A percentile compares a stretch with the other conserved stretches of the same genome.
Conservation (phyloP, 176 grass and related monocot species). For the Aegilops longissima region DNA sequence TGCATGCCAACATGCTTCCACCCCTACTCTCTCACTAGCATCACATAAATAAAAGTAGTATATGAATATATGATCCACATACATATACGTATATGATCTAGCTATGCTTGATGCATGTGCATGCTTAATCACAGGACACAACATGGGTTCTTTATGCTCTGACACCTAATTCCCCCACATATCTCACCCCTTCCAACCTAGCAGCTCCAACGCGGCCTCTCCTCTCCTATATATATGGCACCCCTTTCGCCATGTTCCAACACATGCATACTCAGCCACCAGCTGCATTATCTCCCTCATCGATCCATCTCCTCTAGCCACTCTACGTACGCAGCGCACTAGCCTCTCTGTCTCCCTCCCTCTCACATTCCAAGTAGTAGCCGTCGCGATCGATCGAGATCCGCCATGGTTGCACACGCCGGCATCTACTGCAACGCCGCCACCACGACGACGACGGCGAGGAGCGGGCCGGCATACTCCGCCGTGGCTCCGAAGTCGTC, state of each 20-base stretch:
- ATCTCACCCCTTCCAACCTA: constrained; percentile 39
- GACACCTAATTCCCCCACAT: constrained; percentile 34
- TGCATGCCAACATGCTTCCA: constrained; percentile 4
- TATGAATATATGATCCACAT: constrained; percentile 11
- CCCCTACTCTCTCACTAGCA: not conserved
- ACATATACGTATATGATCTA: constrained; percentile 6
- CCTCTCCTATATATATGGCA: constrained; percentile 15
- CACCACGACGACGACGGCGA: not conserved
- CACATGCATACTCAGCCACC: constrained; percentile 1
- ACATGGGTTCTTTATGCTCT: not conserved
- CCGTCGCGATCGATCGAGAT: not conserved
- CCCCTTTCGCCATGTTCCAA: not conserved
- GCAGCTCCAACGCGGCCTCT: not conserved
- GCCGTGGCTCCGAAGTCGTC: not conserved
- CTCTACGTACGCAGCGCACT: not conserved
- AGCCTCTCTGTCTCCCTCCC: not conserved
- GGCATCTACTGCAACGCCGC: not conserved
- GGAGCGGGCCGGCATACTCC: not conserved
- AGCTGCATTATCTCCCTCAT: not conserved
- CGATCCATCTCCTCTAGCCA: not conserved
- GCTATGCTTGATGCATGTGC: not conserved
- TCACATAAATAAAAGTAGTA: not conserved
- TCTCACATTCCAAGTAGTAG: not conserved
- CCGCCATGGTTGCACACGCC: constrained; percentile 30
- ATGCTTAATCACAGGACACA: not conserved